These are phyloP conservation scores for Vigna mungo DNA, from an alignment of 306 rosid genomes.

Conservation along the genomic window DNA sequence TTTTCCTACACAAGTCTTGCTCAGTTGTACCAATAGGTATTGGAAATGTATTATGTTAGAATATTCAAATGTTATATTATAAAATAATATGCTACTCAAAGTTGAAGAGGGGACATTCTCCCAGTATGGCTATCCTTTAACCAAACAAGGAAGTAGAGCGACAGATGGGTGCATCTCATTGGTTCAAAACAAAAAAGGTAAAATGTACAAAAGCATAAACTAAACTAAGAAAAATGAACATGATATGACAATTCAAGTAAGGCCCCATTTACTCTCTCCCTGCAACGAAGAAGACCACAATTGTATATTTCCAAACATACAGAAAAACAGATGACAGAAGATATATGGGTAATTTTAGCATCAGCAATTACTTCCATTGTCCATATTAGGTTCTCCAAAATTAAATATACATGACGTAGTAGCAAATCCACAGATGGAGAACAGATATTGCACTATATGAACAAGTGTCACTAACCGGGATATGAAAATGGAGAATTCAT, in stretches of 20 bases:
- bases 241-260: constrained; percentile 29
- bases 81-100: constrained; percentile 11
- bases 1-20: neutral
- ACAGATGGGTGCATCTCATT: constrained; percentile 22
- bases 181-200: constrained; percentile 11
- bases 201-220: constrained; percentile 5
- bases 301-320: neutral
- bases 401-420: neutral
- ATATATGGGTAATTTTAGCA: constrained; percentile 2
- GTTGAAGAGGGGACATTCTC: constrained; percentile 28
- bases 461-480: constrained; percentile 71
- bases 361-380: constrained; percentile 13
- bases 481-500: constrained; percentile 94
- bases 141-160: constrained; percentile 13
- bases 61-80: constrained; percentile 5
- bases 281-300: constrained; percentile 30
- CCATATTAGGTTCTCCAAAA: constrained; percentile 31
- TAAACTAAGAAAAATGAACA: constrained; percentile 36
- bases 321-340: constrained; percentile 21
- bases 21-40: neutral
- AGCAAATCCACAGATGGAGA: constrained; percentile 22
- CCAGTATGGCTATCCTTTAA: constrained; percentile 15
- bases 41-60: neutral
- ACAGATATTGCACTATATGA: constrained; percentile 12
- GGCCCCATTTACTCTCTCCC: constrained; percentile 28